Conservation (phyloP, 306 rosid genomes). For the Arachis hypogaea region DNA sequence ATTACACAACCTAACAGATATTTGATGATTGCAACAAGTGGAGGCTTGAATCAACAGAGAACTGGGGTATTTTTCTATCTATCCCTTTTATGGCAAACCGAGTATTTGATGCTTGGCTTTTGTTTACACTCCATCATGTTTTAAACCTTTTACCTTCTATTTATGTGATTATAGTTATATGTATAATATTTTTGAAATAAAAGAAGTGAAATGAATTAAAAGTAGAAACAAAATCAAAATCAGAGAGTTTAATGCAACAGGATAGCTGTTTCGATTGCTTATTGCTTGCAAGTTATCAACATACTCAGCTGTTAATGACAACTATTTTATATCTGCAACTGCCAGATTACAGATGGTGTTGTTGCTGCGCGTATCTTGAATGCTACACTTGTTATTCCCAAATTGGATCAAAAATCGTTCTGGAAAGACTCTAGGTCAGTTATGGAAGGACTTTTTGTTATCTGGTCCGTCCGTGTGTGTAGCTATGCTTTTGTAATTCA, state of each 20-base stretch:
- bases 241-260: not conserved
- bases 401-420: constrained; percentile 88
- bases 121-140: not conserved
- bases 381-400: constrained; percentile 95
- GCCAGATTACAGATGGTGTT: constrained; percentile 96
- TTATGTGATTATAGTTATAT: not conserved
- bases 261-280: constrained; percentile 24
- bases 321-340: constrained; percentile 42
- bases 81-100: not conserved
- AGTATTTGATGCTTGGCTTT: not conserved
- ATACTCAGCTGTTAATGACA: constrained; percentile 22
- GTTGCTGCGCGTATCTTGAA: constrained; percentile 95
- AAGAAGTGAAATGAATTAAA: not conserved
- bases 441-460: constrained; percentile 23
- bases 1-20: constrained; percentile 62
- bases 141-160: not conserved
- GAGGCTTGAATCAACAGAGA: constrained; percentile 98
- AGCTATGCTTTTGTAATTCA: constrained; percentile 17
- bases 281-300: constrained; percentile 29
- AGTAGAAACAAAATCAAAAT: constrained; percentile 5
- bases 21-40: constrained; percentile 93
- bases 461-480: constrained; percentile 15
- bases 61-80: constrained; percentile 73
- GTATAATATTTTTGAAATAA: not conserved
- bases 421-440: constrained; percentile 97